Evolutionary conservation across 2,329 filamentous ascomycete genomes (phyloP), one percentile per base, ranked within the genome.

Genomic region (Bertia moriformis): DNA sequence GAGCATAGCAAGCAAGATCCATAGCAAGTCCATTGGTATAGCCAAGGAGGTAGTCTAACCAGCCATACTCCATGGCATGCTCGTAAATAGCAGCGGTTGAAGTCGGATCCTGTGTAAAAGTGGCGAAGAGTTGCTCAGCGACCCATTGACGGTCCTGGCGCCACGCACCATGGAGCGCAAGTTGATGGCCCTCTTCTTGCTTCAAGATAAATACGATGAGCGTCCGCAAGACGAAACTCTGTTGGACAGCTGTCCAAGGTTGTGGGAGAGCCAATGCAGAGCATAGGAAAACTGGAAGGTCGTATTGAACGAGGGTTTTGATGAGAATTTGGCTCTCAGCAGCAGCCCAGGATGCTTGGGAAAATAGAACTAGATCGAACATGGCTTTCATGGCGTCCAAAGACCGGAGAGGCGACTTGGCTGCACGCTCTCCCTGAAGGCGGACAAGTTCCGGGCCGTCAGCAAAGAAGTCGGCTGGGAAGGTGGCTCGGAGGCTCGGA

Each of bases 71-170:
- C 24, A 82, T 63, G 4, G 86, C 85, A 51, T 93, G 85, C 38
- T 93, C 81, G 45, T 85, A 77, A 24, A 89, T 82, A 14, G 74
- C 60, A 3, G 72, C 69, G 27, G 88, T 67, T 38, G 79, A 71
- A 41, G 78, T 72, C 2, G 76, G 78, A 48, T 83, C 74, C 42
- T 69, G 63, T 30, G 79, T 80, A 55, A 91, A 86, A 5, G 74
- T 71, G 42, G 87, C 79, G 32, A 89, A 76, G 22, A 98, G 73
- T 42, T 83, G 77, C 45, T 79, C 73, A 7, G 80, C 79, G 14
- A 96, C 83, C 82, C 87, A 96, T 15, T 80, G 71, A 47, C 79
- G 83, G 53, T 96, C 86, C 53, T 91, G 87, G 48, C 82, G 79
- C 88, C 89, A 96, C 4, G 94, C 63, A 42, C 86, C 88, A 52